Percentiles rank a stretch among this genome's conserved stretches.
Evolutionary conservation across 2,329 filamentous ascomycete species (phyloP).

Genomic region (Aulographum hederae): DNA sequence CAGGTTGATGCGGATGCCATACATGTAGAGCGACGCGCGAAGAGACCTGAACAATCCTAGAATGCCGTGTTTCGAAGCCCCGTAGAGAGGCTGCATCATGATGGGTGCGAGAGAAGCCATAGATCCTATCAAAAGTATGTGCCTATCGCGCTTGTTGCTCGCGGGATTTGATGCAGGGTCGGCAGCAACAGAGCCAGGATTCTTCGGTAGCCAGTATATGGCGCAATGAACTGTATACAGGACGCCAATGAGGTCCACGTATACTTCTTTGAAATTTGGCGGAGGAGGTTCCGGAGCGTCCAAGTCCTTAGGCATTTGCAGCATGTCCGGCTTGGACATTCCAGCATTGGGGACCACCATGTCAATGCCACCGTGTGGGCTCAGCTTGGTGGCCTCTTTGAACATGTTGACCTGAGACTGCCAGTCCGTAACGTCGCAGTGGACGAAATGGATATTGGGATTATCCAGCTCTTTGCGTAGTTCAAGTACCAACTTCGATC

Average conservation of each 20-base stretch:
- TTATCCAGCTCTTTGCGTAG: conserved; percentile 26
- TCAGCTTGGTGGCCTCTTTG: conserved; percentile 34
- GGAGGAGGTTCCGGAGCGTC: conserved; percentile 24
- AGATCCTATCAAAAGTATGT: conserved; percentile 44
- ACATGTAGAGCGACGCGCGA: conserved; percentile 26
- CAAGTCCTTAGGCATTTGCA: conserved; percentile 30
- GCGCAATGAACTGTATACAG: conserved; percentile 48
- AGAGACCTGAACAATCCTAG: conserved; percentile 45
- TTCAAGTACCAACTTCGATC: conserved; percentile 27
- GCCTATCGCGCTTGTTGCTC: conserved; percentile 28
- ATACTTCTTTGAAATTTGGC: conserved; percentile 34
- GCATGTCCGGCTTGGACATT: conserved; percentile 26
- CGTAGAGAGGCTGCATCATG: conserved; percentile 32
- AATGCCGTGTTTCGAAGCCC: conserved; percentile 45
- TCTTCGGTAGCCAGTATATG: conserved; percentile 36
- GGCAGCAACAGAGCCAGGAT: conserved; percentile 23
- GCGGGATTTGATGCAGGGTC: conserved; percentile 13
- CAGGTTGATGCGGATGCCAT: conserved; percentile 44
- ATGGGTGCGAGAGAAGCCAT: conserved; percentile 33
- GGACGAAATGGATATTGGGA: conserved; percentile 33
- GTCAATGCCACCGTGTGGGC: conserved; percentile 38
- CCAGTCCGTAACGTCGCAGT: conserved; percentile 49
- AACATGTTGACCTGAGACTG: conserved; percentile 45
- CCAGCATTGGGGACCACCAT: conserved; percentile 50
- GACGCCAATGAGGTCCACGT: conserved; percentile 46